A percentile compares a stretch with the other conserved stretches of the same genome.
Evolutionary conservation across 169 alveolate species (phyloP).

Genomic region (Plasmodium sp.): DNA sequence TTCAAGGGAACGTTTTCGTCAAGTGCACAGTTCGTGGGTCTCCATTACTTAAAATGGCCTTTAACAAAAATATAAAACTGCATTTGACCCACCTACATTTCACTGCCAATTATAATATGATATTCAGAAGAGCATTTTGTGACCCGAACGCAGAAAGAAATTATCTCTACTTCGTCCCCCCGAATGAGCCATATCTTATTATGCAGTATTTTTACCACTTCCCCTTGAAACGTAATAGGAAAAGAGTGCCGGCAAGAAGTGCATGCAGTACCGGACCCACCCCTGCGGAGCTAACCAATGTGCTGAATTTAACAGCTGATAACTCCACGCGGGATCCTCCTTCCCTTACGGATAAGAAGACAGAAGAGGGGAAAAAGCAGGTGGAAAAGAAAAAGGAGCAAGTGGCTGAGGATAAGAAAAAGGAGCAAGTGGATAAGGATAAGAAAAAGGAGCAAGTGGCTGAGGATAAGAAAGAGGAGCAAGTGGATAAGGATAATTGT

Average conservation of each 20-base stretch:
- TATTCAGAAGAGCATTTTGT: background rate
- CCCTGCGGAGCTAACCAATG: slow-evolving; percentile 4
- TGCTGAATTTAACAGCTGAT: background rate
- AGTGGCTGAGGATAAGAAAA: background rate
- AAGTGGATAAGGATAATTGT: background rate
- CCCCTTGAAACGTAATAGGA: background rate
- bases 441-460: background rate
- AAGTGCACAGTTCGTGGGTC: slow-evolving; percentile 11
- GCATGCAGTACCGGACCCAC: background rate
- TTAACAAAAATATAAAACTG: slow-evolving; percentile 12
- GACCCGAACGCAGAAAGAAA: background rate
- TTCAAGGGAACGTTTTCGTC: slow-evolving; percentile 40
- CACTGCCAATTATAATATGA: slow-evolving; percentile 19
- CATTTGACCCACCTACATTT: slow-evolving; percentile 30
- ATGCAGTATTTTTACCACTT: slow-evolving; percentile 24
- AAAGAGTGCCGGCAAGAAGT: background rate
- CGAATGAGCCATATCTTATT: slow-evolving; percentile 16
- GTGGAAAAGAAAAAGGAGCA: background rate
- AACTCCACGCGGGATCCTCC: background rate
- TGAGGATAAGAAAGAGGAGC: no score
- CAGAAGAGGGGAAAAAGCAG: background rate
- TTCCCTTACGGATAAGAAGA: background rate
- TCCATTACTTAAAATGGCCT: slow-evolving; percentile 11
- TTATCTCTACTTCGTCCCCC: slow-evolving; percentile 23
- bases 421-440: background rate